phyloP scores from a whole-genome alignment of 192 early-diverging fungal species.

The Anaeromyces robustus region DNA sequence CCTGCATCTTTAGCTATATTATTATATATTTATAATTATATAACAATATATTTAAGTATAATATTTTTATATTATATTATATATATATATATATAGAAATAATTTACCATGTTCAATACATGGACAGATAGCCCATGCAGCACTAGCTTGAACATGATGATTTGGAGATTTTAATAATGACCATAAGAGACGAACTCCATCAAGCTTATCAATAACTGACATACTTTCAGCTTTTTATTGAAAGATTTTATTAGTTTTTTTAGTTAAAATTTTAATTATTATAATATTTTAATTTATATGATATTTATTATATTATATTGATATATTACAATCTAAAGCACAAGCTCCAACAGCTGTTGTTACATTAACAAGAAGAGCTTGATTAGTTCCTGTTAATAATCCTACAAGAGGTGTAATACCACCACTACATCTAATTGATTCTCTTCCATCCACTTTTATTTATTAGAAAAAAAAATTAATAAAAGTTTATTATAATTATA shows the following conservation, averaged over 20 bases:
- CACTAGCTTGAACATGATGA: constrained; percentile 39
- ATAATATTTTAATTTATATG: too few relatives aligned
- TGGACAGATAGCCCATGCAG: constrained; percentile 50
- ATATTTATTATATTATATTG: not conserved
- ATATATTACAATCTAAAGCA: constrained; percentile 28
- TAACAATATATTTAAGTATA: too few relatives aligned
- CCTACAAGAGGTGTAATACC: constrained; percentile 45
- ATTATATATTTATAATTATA: constrained; percentile 5
- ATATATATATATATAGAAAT: not conserved
- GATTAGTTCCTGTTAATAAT: constrained; percentile 43
- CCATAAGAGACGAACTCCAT: constrained; percentile 47
- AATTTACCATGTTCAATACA: constrained; percentile 48
- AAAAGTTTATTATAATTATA: too few relatives aligned
- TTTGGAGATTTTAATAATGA: constrained; percentile 45
- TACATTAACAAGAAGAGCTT: constrained; percentile 38
- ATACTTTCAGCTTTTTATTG: constrained; percentile 32
- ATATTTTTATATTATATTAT: not conserved
- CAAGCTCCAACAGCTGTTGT: constrained; percentile 44
- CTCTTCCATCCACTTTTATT: constrained; percentile 30
- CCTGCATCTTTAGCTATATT: constrained; percentile 46
- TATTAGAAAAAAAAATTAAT: too few relatives aligned
- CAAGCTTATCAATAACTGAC: constrained; percentile 43
- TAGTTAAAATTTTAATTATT: too few relatives aligned
- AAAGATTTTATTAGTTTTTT: too few relatives aligned
- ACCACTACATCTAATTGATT: constrained; percentile 32